phyloP scores from a whole-genome alignment of 1,139 yeast species.

The Nakaseomyces delphensis region DNA sequence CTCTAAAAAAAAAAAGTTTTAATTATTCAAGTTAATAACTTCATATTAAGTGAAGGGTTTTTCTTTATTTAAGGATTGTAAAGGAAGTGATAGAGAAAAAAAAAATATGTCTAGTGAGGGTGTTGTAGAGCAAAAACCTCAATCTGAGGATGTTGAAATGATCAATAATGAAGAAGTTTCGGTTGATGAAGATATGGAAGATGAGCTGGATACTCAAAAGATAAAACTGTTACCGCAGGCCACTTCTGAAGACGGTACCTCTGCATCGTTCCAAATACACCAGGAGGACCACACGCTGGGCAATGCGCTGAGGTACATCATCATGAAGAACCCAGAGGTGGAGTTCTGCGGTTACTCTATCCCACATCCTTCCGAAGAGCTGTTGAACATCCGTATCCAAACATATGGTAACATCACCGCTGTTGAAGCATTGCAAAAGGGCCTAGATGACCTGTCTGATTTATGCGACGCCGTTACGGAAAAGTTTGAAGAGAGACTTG shows the following conservation, averaged over 20 bases:
- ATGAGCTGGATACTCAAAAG: constrained; percentile 35
- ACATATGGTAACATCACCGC: constrained; percentile 87
- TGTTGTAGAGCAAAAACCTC: background rate
- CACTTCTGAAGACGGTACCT: constrained; percentile 81
- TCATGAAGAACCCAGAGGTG: constrained; percentile 96
- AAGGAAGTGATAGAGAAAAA: background rate
- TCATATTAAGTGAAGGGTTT: too few relatives aligned
- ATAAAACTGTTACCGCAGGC: constrained; percentile 66
- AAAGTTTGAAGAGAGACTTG: constrained; percentile 55
- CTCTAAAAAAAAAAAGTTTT: background rate
- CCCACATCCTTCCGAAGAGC: constrained; percentile 96
- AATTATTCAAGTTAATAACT: too few relatives aligned
- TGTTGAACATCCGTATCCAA: constrained; percentile 83
- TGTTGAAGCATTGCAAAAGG: constrained; percentile 86
- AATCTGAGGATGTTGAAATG: constrained; percentile 14
- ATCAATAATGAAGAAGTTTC: constrained; percentile 7
- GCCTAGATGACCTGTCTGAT: constrained; percentile 75
- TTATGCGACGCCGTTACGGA: constrained; percentile 78
- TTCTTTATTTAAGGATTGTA: too few relatives aligned
- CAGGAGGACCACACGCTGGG: constrained; percentile 97
- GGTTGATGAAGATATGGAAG: constrained; percentile 19
- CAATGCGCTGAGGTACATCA: constrained; percentile 82
- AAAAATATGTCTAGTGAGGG: constrained; percentile 6
- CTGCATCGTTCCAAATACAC: constrained; percentile 85
- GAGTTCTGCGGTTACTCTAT: constrained; percentile 97